Conservation (phyloP, 345 rosid species). For the Acer yangbiense region DNA sequence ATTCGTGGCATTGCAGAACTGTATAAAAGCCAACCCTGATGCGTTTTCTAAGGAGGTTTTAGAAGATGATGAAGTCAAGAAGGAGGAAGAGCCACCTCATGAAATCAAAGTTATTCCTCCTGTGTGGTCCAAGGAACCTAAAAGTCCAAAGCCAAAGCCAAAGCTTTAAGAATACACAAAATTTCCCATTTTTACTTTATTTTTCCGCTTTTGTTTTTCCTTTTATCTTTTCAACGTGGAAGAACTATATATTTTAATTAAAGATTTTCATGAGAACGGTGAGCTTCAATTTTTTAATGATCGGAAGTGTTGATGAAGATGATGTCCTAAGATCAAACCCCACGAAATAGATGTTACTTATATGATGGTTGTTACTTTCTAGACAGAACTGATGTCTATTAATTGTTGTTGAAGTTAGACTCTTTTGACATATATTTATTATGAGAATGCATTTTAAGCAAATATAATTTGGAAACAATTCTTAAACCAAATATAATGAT, state of each 20-base stretch:
- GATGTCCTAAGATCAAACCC: neutral
- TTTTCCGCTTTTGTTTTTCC: neutral
- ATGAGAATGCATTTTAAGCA: neutral
- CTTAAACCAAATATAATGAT: neutral
- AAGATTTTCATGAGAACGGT: neutral
- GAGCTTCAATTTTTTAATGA: too few species aligned
- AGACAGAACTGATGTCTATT: neutral
- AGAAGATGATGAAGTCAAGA: constrained; percentile 41
- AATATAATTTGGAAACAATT: too few species aligned
- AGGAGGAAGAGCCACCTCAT: constrained; percentile 49
- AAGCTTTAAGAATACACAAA: constrained; percentile 38
- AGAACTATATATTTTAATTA: neutral
- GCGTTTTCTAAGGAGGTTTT: constrained; percentile 66
- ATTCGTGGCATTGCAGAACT: constrained; percentile 79
- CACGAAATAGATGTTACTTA: neutral
- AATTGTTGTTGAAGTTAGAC: neutral
- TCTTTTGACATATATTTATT: too few species aligned
- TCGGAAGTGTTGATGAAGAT: neutral
- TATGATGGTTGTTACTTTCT: neutral
- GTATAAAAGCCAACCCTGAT: constrained; percentile 72
- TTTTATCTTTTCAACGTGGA: neutral
- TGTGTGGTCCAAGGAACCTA: constrained; percentile 57
- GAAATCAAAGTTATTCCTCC: constrained; percentile 71
- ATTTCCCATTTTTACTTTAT: neutral
- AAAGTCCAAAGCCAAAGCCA: constrained; percentile 46